Base-by-base conservation (phyloP, 768 basidiomycete genomes). In the Termitomyces heimii region DNA sequence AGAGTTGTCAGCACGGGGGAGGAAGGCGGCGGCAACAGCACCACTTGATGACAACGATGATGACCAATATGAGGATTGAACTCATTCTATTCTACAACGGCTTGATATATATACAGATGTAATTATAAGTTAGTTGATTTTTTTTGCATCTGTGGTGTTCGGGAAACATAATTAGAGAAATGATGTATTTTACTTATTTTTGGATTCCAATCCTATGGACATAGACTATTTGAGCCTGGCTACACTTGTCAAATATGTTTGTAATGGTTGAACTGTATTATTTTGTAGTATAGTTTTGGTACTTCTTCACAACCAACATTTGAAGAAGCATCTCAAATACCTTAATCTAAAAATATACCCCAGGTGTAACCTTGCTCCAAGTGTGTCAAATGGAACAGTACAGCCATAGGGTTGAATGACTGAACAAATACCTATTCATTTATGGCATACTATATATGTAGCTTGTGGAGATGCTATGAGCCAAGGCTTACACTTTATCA, bases 41-140 rank as follows among this genome's bases (percentile, higher is more conserved):
- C 56, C 59, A 3, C 48, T 53, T 8, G 58, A 59, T 34, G 60
- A 60, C 13, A 56, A 62, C 12, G 63, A 65, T 20, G 62, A 62
- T 26, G 61, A 65, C 29, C 57, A 58, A 34, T 60, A 58, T 35
- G 56, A 59, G n/a, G 57, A 59, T 34, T 59, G 49, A 49, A 52
- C 26, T 51, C 35, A 37, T 6, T 49, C 7, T 18, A n/a, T 5
- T 29, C 8, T 22, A n/a, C 43, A 26, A 24, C n/a, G 14, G 26
- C n/a, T 40, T n/a, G 28, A 28, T 40, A 28, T 29, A 26, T 40
- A 26, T 52, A 52, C n/a, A 51, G 26, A 26, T 39, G 35, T 39
- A 28, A 28, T 46, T 13, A 20, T 52, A 29, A 7, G 18, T 28
- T 52, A 40, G 37, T 7, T 29, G n/a, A 18, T 49, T 1, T 5